phyloP scores from a whole-genome alignment of 345 rosid species.

The Citrus sp. region DNA sequence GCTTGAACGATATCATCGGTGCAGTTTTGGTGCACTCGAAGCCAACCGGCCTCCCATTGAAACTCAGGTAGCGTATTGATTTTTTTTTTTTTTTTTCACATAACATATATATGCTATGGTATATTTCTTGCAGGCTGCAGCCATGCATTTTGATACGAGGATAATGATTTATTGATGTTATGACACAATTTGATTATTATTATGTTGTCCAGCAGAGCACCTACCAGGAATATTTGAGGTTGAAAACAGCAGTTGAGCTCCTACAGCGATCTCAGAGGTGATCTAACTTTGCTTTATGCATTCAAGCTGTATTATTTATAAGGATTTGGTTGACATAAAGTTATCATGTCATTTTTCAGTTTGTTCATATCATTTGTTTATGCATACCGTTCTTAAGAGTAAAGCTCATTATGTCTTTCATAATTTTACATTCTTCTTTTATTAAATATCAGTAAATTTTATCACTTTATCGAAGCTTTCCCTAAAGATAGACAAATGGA shows the following conservation, averaged over 20 bases:
- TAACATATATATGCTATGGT: not conserved
- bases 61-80: constrained; percentile 28
- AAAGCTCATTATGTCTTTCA: too few relatives aligned
- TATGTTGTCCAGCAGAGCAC: constrained; percentile 29
- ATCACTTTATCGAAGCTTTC: too few relatives aligned
- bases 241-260: constrained; percentile 48
- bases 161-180: too few relatives aligned
- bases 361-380: not conserved
- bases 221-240: constrained; percentile 58
- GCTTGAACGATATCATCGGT: constrained; percentile 45
- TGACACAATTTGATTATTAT: too few relatives aligned
- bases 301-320: not conserved
- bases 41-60: constrained; percentile 28
- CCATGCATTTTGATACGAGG: too few relatives aligned
- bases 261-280: constrained; percentile 60
- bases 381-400: too few relatives aligned
- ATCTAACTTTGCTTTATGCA: not conserved
- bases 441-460: too few relatives aligned
- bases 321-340: too few relatives aligned
- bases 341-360: not conserved
- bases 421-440: too few relatives aligned
- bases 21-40: constrained; percentile 40
- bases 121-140: not conserved
- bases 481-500: too few relatives aligned
- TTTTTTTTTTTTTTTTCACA: too few relatives aligned